Evolutionary conservation across 192 early-diverging fungal genomes (phyloP), one percentile per base, ranked within the genome.

Genomic region (Chytriomyces hyalinus): DNA sequence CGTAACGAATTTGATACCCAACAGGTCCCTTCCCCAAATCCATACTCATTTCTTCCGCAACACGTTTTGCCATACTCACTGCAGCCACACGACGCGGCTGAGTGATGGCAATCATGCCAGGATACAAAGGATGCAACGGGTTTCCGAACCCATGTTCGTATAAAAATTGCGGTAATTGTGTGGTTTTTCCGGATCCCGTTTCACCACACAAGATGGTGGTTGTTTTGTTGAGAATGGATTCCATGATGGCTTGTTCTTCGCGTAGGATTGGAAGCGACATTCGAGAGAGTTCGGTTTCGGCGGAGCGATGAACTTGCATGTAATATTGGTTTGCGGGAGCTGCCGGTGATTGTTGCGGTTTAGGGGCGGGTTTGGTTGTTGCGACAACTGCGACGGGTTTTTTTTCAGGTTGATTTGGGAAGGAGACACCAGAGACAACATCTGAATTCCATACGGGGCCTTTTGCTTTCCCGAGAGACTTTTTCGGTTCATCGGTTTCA

Each of bases 191-290:
- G 9, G 81, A 83, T 8, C 98, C 98, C 0, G 98, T 99, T 82
- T 99, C 98, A 76, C 98, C 98, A 81, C 97, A 98, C 60, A 99
- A 90, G 49, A 99, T 92, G 9, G 93, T 87, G 9, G 96, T 92
- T 11, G 92, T 89, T 79, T 98, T 93, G n/a, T 89, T 84, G 28
- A 85, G 75, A 70, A 99, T 96, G 6, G 92, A 87, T 84, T 99
- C 98, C 98, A 99, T 99, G 74, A 99, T 98, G 28, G 89, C 85
- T 83, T 99, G 97, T 85, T 99, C 98, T 77, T 99, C 98, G 24
- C 86, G 89, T 66, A 92, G 92, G 47, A 99, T 93, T 1, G 98
- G 98, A 15, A 99, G 89, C 66, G 91, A 85, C 47, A 92, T 78
- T 17, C 98, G 92, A 49, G 90, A 85, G 49, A 89, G 84, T 70